Base-by-base conservation (phyloP, 164 flowering plant genomes). In the Buxus sempervirens region DNA sequence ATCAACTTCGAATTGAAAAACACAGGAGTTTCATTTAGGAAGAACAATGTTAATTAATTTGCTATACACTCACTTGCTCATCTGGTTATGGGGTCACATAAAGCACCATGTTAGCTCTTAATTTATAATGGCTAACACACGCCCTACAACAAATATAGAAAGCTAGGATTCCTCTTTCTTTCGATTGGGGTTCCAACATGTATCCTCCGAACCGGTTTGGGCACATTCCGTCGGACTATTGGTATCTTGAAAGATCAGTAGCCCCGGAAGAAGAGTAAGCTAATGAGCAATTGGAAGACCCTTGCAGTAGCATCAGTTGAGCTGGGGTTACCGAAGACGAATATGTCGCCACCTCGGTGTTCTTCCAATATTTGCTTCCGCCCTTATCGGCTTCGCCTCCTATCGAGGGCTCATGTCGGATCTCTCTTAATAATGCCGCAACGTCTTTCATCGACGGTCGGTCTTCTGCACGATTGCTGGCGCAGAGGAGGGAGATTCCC, bases 371-470 rank as follows among this genome's bases (percentile, higher is more conserved):
- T 12, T 72, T 69, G 64, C 28, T 41, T 19, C 60, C 48, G 1
- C 82, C 72, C 56, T 88, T 86, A 18, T 77, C 74, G 65, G 67
- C 71, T 45, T 84, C 93, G 13, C 65, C 64, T 58, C 81, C 89
- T 0, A 58, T 13, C 0, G 75, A 2, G 5, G 78, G 72, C 6
- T 88, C 93, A 0, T 90, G 93, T 58, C 83, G 68, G 26, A 91
- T 85, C 36, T 83, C 95, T 65, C 79, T 86, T 49, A 91, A 63
- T 15, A 91, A 63, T n/a, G 83, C 93, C 9, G 85, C 95, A 0
- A 91, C 97, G 53, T 91, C 97, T 65, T 85, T 91, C 97, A 89
- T 89, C 10, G 84, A 75, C 0, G 97, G 97, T 0, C 97, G 83
- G 42, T 91, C 97, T 3, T 85, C 86, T 0, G 91, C 78, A 0